Base-by-base conservation (phyloP, 257 asterid genomes). In the Gentiana dahurica region DNA sequence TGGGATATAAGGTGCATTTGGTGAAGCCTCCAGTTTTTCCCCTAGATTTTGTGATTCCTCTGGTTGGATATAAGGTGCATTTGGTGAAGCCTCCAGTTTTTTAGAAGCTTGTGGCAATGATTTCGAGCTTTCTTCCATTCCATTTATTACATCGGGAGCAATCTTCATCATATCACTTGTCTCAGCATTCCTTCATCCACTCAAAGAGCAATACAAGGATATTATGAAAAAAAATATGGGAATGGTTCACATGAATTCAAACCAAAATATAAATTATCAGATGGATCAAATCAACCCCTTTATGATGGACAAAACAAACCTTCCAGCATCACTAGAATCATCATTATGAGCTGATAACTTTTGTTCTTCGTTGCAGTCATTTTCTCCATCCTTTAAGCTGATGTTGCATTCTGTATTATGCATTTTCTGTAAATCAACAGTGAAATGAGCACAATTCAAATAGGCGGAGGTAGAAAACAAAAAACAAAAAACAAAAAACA, bases 371-470 rank as follows among this genome's bases (percentile, higher is more conserved):
- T 43, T 61, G 36, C 5, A 34, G 56, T 51, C 49, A 13, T 71
- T 64, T 13, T 55, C 76, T 56, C 38, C 71, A 12, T 51, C 55
- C 9, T 51, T 43, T 36, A 67, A 60, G 13, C 53, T 61, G 59
- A 0, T 38, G 4, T 44, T 60, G 34, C 58, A 55, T 38, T 64
- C 64, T 55, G 51, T 55, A 50, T 66, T 74, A 69, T 86, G 87
- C 85, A 76, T 75, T 66, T 34, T 57, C 93, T 86, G 79, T 48
- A 51, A 64, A 55, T 35, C 49, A 55, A 15, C 47, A 33, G 7
- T 10, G 33, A 57, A 57, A 44, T 2, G 34, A 54, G 13, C 3
- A n/a, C n/a, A n/a, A n/a, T n/a, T n/a, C n/a, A n/a, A n/a, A n/a
- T n/a, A n/a, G n/a, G n/a, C n/a, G 7, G 2, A 55, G 5, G 12